Conservation (phyloP, 2,329 filamentous ascomycete species). For the Dactylellina sp. region DNA sequence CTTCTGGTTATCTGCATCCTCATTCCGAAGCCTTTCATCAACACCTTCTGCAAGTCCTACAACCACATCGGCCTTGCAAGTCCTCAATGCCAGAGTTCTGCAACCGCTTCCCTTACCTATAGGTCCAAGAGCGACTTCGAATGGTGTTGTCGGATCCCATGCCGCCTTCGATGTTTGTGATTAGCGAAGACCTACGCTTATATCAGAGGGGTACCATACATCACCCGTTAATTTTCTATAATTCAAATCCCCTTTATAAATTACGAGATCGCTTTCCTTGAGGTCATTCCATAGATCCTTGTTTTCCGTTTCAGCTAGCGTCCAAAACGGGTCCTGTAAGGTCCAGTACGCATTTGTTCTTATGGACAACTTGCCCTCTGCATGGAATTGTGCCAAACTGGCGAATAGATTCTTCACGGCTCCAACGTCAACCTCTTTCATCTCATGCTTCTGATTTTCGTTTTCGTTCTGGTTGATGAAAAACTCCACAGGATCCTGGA, state of each 20-base stretch:
- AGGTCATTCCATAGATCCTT: slow-evolving; percentile 79
- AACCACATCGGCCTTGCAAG: slow-evolving; percentile 96
- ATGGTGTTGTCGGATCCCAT: slow-evolving; percentile 90
- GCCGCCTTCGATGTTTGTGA: slow-evolving; percentile 68
- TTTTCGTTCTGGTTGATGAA: slow-evolving; percentile 80
- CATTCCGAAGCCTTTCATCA: slow-evolving; percentile 80
- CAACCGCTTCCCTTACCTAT: slow-evolving; percentile 84
- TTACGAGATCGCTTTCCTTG: slow-evolving; percentile 83
- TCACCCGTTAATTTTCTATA: slow-evolving; percentile 93
- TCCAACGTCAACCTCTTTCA: slow-evolving; percentile 75
- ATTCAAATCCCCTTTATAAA: slow-evolving; percentile 98
- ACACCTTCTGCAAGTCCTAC: slow-evolving; percentile 84
- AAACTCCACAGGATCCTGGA: slow-evolving; percentile 81
- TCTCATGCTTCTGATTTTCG: slow-evolving; percentile 67
- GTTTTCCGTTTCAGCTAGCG: slow-evolving; percentile 75
- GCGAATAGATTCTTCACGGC: slow-evolving; percentile 82
- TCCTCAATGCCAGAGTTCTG: slow-evolving; percentile 86
- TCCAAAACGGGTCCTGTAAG: slow-evolving; percentile 86
- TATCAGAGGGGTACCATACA: slow-evolving; percentile 63
- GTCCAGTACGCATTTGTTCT: slow-evolving; percentile 94
- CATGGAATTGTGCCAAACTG: slow-evolving; percentile 82
- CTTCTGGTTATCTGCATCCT: slow-evolving; percentile 66
- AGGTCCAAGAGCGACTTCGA: slow-evolving; percentile 84
- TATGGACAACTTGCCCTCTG: slow-evolving; percentile 83
- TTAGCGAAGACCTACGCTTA: slow-evolving; percentile 19